Base-by-base conservation (phyloP, 345 rosid genomes). In the Camelina sativa region DNA sequence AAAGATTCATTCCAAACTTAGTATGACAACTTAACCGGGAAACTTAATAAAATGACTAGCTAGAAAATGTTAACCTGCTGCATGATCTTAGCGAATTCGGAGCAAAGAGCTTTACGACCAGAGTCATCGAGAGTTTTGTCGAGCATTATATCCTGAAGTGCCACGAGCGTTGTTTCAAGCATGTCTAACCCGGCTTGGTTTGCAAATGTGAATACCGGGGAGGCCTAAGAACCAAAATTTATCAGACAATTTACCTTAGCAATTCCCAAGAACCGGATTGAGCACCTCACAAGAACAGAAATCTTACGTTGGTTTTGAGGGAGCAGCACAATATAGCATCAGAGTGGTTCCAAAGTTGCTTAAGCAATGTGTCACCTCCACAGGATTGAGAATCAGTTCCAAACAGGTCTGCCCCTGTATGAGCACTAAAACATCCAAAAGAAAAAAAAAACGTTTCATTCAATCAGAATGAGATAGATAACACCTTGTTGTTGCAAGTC, bases 161-260 rank as follows among this genome's bases (percentile, higher is more conserved):
- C 91, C 60, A 94, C 95, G 1, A 94, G 86, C 4, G 98, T 92
- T 1, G 99, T 95, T 81, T 95, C 99, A 3, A 95, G 96, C 97
- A 95, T 95, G 85, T 92, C 97, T 11, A 95, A 89, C 60, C 99
- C 99, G 1, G 97, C 97, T 83, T 92, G 97, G 84, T 94, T 94
- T 6, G 97, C 93, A 32, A 89, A 92, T 55, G 89, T 89, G 69
- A 88, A 94, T 52, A 89, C 88, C 1, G 97, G 91, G 62, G 91
- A 87, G 4, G 88, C 93, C 98, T 89, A 90, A 19, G 2, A 59
- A 38, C 9, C 74, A 72, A 54, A 2, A 11, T 34, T 4, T 16
- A 8, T 17, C 50, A 46, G 19, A 46, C 2, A 43, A 12, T 44
- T 0, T 12, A 38, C 11, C 1, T 41, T 4, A 12, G n/a, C 46